Evolutionary conservation across 345 rosid species (phyloP).

Genomic region (Eucalyptus fibrosa): DNA sequence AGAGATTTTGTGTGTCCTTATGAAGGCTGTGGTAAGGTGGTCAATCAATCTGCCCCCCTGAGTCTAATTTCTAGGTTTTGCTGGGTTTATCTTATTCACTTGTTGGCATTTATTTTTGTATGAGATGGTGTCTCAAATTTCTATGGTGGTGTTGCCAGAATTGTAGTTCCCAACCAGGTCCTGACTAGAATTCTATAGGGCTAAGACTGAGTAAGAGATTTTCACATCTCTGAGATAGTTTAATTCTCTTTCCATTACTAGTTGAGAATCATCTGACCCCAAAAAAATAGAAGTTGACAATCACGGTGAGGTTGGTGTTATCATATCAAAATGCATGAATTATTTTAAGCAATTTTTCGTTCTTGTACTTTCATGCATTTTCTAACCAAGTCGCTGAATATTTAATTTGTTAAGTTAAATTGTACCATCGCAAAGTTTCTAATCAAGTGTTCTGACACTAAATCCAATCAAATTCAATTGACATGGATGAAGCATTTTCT

Average conservation of each 20-base stretch:
- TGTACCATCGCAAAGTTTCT: not conserved
- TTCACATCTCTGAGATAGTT: not conserved
- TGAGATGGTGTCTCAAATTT: not conserved
- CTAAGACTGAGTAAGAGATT: not conserved
- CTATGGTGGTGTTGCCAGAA: not conserved
- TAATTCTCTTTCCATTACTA: not conserved
- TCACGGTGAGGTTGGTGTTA: not conserved
- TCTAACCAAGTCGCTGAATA: not conserved
- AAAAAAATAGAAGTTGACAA: not conserved
- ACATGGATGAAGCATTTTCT: too few relatives aligned
- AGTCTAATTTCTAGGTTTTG: not conserved
- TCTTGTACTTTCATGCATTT: not conserved
- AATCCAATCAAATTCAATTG: not conserved
- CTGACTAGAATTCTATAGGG: not conserved
- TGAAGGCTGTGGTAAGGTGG: constrained; percentile 99
- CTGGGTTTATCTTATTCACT: not conserved
- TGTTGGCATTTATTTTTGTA: not conserved
- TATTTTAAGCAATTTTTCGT: not conserved
- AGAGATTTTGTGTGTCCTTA: constrained; percentile 77
- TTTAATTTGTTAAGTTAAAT: not conserved
- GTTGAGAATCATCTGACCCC: not conserved
- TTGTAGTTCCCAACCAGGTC: not conserved
- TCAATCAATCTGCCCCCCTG: constrained; percentile 8
- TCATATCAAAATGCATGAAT: not conserved
- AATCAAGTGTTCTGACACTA: not conserved